Conservation (phyloP, 2,329 filamentous ascomycete genomes). For the Verticillium alfalfae region DNA sequence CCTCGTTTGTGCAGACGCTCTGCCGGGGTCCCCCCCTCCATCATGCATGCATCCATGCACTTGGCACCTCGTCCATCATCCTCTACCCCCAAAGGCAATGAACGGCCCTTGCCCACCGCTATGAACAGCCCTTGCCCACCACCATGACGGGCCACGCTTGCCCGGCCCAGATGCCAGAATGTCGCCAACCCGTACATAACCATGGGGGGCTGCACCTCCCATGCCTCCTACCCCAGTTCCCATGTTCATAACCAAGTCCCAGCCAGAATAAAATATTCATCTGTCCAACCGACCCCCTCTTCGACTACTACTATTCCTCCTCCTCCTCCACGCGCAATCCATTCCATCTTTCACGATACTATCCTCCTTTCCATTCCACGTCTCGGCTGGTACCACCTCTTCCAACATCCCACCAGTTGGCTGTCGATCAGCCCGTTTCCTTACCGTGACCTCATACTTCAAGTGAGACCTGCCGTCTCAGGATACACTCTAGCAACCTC, state of each 20-base stretch:
- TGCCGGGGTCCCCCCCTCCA: slow-evolving; percentile 2
- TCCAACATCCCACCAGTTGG: not conserved
- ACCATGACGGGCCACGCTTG: not conserved
- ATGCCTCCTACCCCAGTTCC: not conserved
- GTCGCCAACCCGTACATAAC: not conserved
- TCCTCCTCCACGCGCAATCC: not conserved
- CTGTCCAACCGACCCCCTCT: not conserved
- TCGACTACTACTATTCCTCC: not conserved
- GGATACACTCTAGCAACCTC: slow-evolving; percentile 7
- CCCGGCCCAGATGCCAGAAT: not conserved
- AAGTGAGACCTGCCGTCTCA: slow-evolving; percentile 9
- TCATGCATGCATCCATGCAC: slow-evolving; percentile 1
- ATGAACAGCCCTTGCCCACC: not conserved
- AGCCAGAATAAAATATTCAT: not conserved
- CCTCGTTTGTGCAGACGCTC: slow-evolving; percentile 2
- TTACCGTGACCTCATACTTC: slow-evolving; percentile 4
- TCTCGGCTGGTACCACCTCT: not conserved
- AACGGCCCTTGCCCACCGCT: not conserved
- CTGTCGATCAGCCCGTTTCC: slow-evolving; percentile 2
- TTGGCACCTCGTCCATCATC: not conserved
- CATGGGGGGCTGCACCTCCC: not conserved
- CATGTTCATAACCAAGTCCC: not conserved
- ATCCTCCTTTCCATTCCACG: not conserved
- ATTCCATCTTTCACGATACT: not conserved
- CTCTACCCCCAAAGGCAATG: not conserved